These are phyloP conservation scores for Mycena vitilis DNA, from an alignment of 768 basidiomycete species.

Conservation along the genomic window DNA sequence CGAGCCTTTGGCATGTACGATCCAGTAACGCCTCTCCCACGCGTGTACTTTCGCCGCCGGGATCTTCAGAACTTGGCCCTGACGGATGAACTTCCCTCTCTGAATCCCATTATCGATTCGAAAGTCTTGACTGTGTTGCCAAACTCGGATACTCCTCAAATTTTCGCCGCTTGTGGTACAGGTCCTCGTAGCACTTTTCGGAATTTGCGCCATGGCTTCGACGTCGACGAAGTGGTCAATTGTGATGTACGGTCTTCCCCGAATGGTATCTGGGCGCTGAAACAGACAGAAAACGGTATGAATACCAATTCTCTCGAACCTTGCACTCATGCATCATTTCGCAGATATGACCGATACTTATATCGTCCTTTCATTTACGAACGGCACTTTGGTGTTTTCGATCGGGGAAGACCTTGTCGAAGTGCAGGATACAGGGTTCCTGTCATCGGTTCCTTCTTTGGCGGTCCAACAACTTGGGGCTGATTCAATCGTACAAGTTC, in stretches of 20 bases:
- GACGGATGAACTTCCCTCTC: background rate
- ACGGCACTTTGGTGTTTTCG: conserved; percentile 94
- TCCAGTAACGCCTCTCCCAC: background rate
- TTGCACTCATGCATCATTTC: background rate
- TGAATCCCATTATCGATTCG: conserved; percentile 13
- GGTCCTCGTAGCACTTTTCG: conserved; percentile 13
- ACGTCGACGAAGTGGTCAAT: conserved; percentile 93
- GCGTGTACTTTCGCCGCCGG: background rate
- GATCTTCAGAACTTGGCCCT: conserved; percentile 4
- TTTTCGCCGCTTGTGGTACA: conserved; percentile 12
- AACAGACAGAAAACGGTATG: conserved; percentile 88
- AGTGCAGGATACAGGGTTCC: conserved; percentile 96
- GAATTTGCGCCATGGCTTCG: conserved; percentile 65
- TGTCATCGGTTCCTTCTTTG: conserved; percentile 93
- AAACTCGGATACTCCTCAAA: background rate
- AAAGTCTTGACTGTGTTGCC: background rate
- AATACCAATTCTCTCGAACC: background rate
- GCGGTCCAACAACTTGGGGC: conserved; percentile 97
- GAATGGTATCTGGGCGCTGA: conserved; percentile 97
- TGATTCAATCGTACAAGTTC: conserved; percentile 95
- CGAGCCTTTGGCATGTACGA: too few species aligned
- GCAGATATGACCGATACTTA: conserved; percentile 93
- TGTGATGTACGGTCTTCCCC: conserved; percentile 96
- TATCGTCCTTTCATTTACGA: conserved; percentile 97
- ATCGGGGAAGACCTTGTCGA: conserved; percentile 99